These are phyloP conservation scores for Boletus sensibilis DNA, from an alignment of 768 basidiomycete species.

Conservation along the genomic window DNA sequence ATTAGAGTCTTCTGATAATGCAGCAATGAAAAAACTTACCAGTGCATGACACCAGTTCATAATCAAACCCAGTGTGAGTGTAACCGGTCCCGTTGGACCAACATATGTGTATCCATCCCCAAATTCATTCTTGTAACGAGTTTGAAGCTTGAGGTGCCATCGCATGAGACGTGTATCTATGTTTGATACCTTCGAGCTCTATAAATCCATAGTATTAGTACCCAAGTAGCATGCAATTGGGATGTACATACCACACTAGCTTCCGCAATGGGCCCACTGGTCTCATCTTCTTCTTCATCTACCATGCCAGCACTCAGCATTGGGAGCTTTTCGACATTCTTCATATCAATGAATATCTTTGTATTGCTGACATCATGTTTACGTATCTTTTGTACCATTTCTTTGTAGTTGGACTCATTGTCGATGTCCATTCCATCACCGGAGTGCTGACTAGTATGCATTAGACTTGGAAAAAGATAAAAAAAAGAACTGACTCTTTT, in stretches of 20 bases:
- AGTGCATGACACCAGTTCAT: slow-evolving; percentile 8
- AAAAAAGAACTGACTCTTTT: background rate
- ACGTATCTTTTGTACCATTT: slow-evolving; percentile 14
- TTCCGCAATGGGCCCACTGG: too few species aligned
- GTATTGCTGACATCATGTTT: background rate
- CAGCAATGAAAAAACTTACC: background rate
- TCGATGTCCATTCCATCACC: slow-evolving; percentile 10
- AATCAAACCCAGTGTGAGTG: slow-evolving; percentile 4
- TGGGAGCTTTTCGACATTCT: background rate
- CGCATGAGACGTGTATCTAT: background rate
- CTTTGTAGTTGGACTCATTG: slow-evolving; percentile 9
- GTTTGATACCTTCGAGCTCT: background rate
- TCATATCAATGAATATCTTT: slow-evolving; percentile 11
- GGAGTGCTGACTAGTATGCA: background rate
- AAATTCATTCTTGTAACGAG: background rate
- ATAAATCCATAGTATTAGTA: too few species aligned
- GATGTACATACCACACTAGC: too few species aligned
- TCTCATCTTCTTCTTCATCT: too few species aligned
- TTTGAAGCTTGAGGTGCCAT: slow-evolving; percentile 8
- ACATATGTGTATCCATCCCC: slow-evolving; percentile 3
- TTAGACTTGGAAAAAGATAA: background rate
- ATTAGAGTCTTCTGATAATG: background rate
- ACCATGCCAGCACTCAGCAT: too few species aligned
- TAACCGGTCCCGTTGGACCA: background rate
- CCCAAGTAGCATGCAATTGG: too few species aligned